phyloP scores from a whole-genome alignment of 495 filamentous ascomycete genomes.

The Choiromyces venosus region DNA sequence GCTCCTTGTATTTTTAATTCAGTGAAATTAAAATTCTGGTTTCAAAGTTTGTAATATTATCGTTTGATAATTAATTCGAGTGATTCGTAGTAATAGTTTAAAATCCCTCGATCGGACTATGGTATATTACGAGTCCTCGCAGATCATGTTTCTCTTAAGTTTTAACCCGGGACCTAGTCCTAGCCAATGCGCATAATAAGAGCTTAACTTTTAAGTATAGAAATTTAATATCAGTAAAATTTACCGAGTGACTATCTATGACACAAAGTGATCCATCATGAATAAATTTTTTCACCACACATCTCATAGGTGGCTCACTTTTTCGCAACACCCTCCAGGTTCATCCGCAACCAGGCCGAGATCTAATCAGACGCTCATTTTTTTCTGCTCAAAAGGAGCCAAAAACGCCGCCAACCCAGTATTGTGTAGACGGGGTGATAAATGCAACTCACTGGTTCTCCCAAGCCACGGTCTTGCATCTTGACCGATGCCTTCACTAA shows the following conservation, averaged over 20 bases:
- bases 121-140: background rate
- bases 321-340: background rate
- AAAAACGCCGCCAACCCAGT: background rate
- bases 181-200: background rate
- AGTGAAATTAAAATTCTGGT: background rate
- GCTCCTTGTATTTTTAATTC: background rate
- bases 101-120: background rate
- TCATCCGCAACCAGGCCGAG: background rate
- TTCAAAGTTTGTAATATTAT: background rate
- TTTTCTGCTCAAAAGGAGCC: background rate
- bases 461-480: background rate
- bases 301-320: background rate
- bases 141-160: background rate
- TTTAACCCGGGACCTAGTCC: background rate
- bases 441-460: background rate
- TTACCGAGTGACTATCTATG: conserved; percentile 1
- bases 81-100: background rate
- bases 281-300: background rate
- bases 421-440: background rate
- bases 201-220: background rate
- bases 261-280: background rate
- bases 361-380: background rate
- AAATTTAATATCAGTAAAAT: background rate
- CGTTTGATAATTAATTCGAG: no score
- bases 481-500: background rate